These are phyloP conservation scores for Yamadazyma atmosphaerica DNA, from an alignment of 1,139 yeast genomes.

Conservation along the genomic window DNA sequence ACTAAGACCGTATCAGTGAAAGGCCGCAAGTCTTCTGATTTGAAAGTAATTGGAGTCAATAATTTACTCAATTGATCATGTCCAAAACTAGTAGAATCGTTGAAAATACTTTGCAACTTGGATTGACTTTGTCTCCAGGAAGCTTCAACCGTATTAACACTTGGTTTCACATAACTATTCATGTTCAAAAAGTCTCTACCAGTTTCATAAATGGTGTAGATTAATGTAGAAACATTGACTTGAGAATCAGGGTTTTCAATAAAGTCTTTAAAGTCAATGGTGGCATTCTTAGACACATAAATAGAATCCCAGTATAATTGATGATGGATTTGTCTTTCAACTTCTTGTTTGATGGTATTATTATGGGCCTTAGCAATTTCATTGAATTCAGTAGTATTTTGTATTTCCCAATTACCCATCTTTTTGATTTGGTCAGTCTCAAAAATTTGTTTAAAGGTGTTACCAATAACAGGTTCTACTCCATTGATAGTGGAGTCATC, in stretches of 20 bases:
- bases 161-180: slow-evolving; percentile 27
- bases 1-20: slow-evolving; percentile 47
- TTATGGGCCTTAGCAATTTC: slow-evolving; percentile 29
- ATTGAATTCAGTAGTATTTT: slow-evolving; percentile 26
- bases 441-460: slow-evolving; percentile 21
- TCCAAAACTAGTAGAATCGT: slow-evolving; percentile 14
- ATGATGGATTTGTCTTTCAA: slow-evolving; percentile 39
- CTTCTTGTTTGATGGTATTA: slow-evolving; percentile 32
- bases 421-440: slow-evolving; percentile 18
- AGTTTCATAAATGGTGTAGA: slow-evolving; percentile 37
- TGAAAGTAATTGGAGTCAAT: slow-evolving; percentile 38
- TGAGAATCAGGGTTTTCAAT: slow-evolving; percentile 23
- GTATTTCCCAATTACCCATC: slow-evolving; percentile 44
- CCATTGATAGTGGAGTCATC: slow-evolving; percentile 31
- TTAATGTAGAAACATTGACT: slow-evolving; percentile 27
- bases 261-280: slow-evolving; percentile 26
- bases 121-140: slow-evolving; percentile 21
- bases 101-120: slow-evolving; percentile 10
- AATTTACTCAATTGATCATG: slow-evolving; percentile 19
- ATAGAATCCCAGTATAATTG: slow-evolving; percentile 48
- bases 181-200: slow-evolving; percentile 40
- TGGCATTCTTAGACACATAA: slow-evolving; percentile 41
- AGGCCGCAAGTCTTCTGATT: slow-evolving; percentile 50
- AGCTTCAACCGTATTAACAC: slow-evolving; percentile 18
- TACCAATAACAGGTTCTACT: slow-evolving; percentile 34